phyloP scores from a whole-genome alignment of 2,329 filamentous ascomycete species.

The Apiospora aurea region DNA sequence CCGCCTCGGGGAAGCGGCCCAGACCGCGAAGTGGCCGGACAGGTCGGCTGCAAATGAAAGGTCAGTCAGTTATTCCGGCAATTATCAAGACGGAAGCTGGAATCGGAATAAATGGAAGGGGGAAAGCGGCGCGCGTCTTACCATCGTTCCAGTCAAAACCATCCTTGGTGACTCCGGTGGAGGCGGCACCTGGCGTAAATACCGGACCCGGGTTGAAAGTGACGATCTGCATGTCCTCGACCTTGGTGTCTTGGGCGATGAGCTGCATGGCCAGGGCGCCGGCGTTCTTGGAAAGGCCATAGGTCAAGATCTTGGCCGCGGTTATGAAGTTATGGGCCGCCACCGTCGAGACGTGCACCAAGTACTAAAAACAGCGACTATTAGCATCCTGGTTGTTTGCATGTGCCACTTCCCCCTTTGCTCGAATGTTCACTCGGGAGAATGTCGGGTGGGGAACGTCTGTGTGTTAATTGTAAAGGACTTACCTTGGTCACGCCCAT shows the following conservation, averaged over 20 bases:
- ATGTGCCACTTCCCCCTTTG: not conserved
- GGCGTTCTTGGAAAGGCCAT: conserved; percentile 48
- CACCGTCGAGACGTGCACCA: not conserved
- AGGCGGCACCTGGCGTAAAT: conserved; percentile 40
- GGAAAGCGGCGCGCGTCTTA: not conserved
- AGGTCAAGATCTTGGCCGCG: conserved; percentile 29
- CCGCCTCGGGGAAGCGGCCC: conserved; percentile 53
- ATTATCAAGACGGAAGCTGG: no score
- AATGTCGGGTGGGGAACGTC: accelerated
- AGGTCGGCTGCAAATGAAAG: conserved; percentile 27
- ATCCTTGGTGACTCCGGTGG: not conserved
- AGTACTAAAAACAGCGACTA: not conserved
- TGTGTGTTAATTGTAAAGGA: no score
- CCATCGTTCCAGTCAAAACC: not conserved
- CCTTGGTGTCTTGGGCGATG: conserved; percentile 45
- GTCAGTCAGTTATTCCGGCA: not conserved
- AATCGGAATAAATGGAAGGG: no score
- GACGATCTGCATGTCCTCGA: conserved; percentile 47
- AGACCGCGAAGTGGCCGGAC: conserved; percentile 46
- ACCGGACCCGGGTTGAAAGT: conserved; percentile 50
- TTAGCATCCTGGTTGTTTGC: not conserved
- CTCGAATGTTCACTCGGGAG: no score
- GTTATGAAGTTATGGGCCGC: not conserved
- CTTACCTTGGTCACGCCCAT: conserved; percentile 32
- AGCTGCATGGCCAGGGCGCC: conserved; percentile 46